These are phyloP conservation scores for Allium sativum DNA, from an alignment of 106 monocot species.

Conservation along the genomic window DNA sequence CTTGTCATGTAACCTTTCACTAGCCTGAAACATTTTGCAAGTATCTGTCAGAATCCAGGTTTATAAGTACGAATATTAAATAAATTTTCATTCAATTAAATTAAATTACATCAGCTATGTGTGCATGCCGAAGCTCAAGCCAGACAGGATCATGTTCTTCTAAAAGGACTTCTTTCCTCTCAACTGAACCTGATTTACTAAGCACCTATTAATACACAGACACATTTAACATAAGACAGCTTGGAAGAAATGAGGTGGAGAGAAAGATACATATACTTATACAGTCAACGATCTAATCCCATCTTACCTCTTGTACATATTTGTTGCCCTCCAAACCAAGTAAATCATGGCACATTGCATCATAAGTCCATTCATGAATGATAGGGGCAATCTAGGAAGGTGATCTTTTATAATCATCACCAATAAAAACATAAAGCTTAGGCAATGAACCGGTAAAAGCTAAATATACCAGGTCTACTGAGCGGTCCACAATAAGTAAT, in stretches of 20 bases:
- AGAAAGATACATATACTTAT: not conserved
- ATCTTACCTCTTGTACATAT: constrained; percentile 70
- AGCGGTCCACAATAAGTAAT: constrained; percentile 84
- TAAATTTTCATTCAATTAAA: not conserved
- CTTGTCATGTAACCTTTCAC: constrained; percentile 92
- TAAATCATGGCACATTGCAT: constrained; percentile 99
- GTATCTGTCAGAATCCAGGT: constrained; percentile 9
- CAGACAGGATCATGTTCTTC: constrained; percentile 99
- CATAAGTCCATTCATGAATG: constrained; percentile 99
- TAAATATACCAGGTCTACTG: constrained; percentile 72
- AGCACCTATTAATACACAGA: constrained; percentile 32
- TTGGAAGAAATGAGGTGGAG: not conserved
- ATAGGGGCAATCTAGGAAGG: constrained; percentile 73
- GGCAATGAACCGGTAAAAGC: not conserved
- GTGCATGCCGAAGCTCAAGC: constrained; percentile 94
- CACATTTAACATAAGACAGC: constrained; percentile 2
- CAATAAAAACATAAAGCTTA: not conserved
- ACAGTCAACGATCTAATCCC: not conserved
- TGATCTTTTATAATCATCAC: not conserved
- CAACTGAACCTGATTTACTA: constrained; percentile 64
- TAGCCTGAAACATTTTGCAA: constrained; percentile 47
- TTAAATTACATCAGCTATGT: constrained; percentile 82
- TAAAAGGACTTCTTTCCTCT: constrained; percentile 95
- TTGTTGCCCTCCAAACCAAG: constrained; percentile 94
- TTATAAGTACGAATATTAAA: constrained; percentile 4